These are phyloP conservation scores for Talaromyces sp. DNA, from an alignment of 2,329 filamentous ascomycete genomes.

Conservation along the genomic window DNA sequence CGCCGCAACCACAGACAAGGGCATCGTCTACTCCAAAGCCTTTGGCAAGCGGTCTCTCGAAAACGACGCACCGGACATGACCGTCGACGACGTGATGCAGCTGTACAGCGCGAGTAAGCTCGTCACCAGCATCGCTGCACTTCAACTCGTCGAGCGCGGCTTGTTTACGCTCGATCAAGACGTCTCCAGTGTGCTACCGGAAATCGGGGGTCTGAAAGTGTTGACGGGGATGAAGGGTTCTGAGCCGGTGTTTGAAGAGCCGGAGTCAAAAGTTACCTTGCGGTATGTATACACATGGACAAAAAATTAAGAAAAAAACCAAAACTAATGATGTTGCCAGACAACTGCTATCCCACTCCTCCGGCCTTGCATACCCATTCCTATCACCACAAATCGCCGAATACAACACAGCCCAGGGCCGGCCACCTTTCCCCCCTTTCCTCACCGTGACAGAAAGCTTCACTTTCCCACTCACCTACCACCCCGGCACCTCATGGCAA, in stretches of 20 bases:
- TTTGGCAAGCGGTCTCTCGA: slow-evolving; percentile 2
- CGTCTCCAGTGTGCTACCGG: neutral
- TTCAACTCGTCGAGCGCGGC: slow-evolving; percentile 5
- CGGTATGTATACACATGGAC: neutral
- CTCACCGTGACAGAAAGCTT: neutral
- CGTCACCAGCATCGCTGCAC: slow-evolving; percentile 3
- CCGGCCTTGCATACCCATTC: slow-evolving; percentile 4
- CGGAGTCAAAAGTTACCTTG: slow-evolving; percentile 1
- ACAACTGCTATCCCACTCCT: slow-evolving; percentile 7
- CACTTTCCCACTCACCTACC: slow-evolving; percentile 1
- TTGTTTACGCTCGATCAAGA: slow-evolving; percentile 5
- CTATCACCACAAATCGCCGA: neutral
- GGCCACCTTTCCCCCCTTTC: neutral
- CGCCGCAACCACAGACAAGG: slow-evolving; percentile 5
- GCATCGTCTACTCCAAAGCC: slow-evolving; percentile 6
- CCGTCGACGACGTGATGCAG: slow-evolving; percentile 3
- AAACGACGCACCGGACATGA: neutral
- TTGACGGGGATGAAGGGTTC: slow-evolving; percentile 3
- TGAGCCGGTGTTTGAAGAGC: slow-evolving; percentile 1
- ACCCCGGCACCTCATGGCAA: slow-evolving; percentile 3
- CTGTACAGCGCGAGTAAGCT: slow-evolving; percentile 4
- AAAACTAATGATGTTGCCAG: neutral
- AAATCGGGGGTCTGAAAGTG: slow-evolving; percentile 3
- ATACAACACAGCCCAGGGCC: neutral
- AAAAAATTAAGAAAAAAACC: too few species aligned